Conservation (phyloP, 306 rosid species). For the Gastrolobium villosum region DNA sequence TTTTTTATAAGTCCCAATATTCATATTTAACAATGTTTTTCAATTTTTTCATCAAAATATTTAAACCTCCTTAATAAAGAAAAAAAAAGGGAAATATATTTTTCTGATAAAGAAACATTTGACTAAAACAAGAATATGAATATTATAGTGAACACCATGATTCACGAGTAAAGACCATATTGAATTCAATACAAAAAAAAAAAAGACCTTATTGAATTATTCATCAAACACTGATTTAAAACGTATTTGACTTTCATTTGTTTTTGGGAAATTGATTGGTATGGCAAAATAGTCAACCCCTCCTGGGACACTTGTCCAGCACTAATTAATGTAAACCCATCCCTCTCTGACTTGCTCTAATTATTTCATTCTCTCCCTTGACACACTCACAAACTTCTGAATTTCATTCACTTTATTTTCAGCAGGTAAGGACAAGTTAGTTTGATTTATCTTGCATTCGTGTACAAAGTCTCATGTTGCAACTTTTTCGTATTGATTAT, state of each 20-base stretch:
- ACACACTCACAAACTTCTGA: not conserved
- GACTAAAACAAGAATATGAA: not conserved
- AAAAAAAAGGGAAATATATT: not conserved
- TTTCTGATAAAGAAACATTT: not conserved
- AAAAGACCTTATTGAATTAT: not conserved
- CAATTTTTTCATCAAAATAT: too few species aligned
- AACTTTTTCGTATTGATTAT: not conserved
- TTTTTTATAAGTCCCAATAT: too few species aligned
- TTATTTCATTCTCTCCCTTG: not conserved
- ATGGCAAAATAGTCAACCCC: conserved; percentile 24
- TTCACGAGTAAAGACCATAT: not conserved
- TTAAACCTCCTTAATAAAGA: not conserved
- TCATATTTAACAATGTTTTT: too few species aligned
- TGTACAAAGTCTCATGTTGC: too few species aligned
- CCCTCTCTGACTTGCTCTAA: not conserved
- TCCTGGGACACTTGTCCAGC: conserved; percentile 22
- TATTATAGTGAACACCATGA: not conserved
- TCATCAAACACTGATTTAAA: not conserved
- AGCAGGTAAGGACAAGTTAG: not conserved
- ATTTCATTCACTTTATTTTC: not conserved
- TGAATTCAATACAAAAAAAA: too few species aligned
- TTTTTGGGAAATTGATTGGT: conserved; percentile 5
- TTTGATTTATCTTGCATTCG: not conserved
- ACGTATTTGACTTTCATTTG: conserved; percentile 40
- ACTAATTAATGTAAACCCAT: conserved; percentile 38